Evolutionary conservation across 225 moss, liverwort and hornwort species (phyloP), one percentile per base, ranked within the genome.

Genomic region (Sphagnum tenellum): DNA sequence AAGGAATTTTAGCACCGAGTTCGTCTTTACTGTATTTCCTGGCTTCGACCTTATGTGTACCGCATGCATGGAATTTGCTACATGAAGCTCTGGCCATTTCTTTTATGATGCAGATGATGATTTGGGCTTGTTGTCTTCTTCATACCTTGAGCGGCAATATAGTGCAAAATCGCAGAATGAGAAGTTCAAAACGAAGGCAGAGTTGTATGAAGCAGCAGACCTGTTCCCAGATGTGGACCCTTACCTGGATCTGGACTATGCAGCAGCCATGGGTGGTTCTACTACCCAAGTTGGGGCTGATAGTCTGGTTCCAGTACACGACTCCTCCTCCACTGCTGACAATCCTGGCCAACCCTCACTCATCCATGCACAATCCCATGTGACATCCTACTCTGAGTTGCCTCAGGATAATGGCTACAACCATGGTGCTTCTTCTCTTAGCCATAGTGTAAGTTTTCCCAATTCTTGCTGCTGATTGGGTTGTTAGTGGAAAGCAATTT

Each of bases 241-340:
- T 0, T 96, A 88, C 66, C 70, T 90, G 10, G 88, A 92, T 59
- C 80, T 96, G 48, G 92, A 92, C 61, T 88, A 79, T 56, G 89
- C 74, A 9, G 65, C 88, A 2, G 78, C 76, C 3, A 75, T 88
- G 2, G 89, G 75, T 3, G 76, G 73, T 29, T 46, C 79, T 56
- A 29, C 29, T 29, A 29, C 29, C 29, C 53, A 54, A 7, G 60
- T 62, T 8, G 80, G 67, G 2, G 82, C 83, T 4, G 92, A 92
- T 61, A 92, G 90, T 55, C 72, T 92, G 8, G 92, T 96, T 0
- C 96, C 96, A 5, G 86, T 90, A 45, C 95, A 90, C 66, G 1
- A 29, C 0, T 5, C 7, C 52, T 9, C 52, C 52, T 81, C 86
- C 10, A 60, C 69, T 50, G 74, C 81, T 0, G 52, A 52, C 9